phyloP scores from a whole-genome alignment of 2,329 filamentous ascomycete genomes.

The Calonectria fujianensis region DNA sequence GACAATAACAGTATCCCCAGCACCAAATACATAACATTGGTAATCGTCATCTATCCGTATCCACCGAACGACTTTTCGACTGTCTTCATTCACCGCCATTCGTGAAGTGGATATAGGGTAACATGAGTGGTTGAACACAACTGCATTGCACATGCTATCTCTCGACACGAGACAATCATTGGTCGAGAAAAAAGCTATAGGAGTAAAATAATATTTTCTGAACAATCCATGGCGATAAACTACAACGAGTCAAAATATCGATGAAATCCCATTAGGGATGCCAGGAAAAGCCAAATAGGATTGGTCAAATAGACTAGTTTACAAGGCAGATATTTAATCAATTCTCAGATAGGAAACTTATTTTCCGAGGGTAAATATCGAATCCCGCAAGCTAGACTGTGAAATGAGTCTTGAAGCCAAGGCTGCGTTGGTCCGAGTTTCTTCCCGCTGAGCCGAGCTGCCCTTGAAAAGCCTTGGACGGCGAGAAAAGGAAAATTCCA shows the following conservation, averaged over 20 bases:
- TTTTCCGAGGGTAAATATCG: no score
- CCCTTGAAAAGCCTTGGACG: neutral
- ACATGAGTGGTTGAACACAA: neutral
- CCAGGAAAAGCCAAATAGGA: neutral
- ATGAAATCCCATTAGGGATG: neutral
- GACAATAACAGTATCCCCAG: neutral
- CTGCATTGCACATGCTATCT: neutral
- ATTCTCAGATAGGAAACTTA: neutral
- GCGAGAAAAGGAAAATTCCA: neutral
- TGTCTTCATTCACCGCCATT: neutral
- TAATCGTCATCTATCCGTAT: neutral
- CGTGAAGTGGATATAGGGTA: neutral
- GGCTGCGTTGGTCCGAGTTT: neutral
- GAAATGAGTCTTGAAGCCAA: neutral
- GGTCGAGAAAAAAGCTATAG: neutral
- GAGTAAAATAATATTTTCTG: neutral
- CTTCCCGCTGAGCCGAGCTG: constrained; percentile 21
- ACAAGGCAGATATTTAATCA: neutral
- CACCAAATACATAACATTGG: neutral
- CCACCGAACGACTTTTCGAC: neutral
- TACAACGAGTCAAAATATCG: no score
- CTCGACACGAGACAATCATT: neutral
- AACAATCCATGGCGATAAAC: neutral
- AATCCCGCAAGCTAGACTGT: neutral
- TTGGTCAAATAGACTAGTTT: constrained; percentile 9